Evolutionary conservation across 2,329 filamentous ascomycete species (phyloP).

Genomic region (Trichoderma polysporum): DNA sequence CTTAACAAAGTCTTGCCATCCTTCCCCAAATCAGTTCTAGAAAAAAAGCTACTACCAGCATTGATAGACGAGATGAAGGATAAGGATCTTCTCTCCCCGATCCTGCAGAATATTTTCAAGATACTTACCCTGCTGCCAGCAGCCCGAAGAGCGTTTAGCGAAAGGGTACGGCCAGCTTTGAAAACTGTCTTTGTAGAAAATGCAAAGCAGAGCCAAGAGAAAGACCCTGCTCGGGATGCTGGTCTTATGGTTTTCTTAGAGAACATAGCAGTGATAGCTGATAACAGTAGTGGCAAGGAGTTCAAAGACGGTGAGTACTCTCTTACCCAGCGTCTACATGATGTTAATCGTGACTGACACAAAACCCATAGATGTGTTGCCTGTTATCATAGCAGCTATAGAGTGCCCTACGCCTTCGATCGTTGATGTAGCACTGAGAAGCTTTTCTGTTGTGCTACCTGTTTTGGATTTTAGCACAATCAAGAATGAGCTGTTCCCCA

Average conservation of each 20-base stretch:
- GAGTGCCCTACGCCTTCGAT: constrained; percentile 87
- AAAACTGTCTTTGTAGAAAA: constrained; percentile 76
- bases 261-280: constrained; percentile 71
- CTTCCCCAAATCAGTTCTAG: constrained; percentile 89
- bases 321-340: background rate
- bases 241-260: constrained; percentile 90
- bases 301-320: constrained; percentile 78
- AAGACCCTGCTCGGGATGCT: constrained; percentile 80
- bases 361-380: constrained; percentile 68
- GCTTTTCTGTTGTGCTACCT: constrained; percentile 76
- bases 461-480: constrained; percentile 94
- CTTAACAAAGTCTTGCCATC: constrained; percentile 83
- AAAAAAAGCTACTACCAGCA: constrained; percentile 89
- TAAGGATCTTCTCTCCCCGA: constrained; percentile 76
- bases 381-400: constrained; percentile 78
- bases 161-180: constrained; percentile 80
- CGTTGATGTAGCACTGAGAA: constrained; percentile 80
- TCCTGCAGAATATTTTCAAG: constrained; percentile 89
- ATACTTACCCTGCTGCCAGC: constrained; percentile 78
- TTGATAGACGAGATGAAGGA: constrained; percentile 94
- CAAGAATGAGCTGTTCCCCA: constrained; percentile 94
- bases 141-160: constrained; percentile 75
- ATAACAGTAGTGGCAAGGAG: constrained; percentile 84
- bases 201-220: constrained; percentile 61
- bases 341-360: background rate